phyloP scores from a whole-genome alignment of 257 asterid species.

The Capsicum pubescens region DNA sequence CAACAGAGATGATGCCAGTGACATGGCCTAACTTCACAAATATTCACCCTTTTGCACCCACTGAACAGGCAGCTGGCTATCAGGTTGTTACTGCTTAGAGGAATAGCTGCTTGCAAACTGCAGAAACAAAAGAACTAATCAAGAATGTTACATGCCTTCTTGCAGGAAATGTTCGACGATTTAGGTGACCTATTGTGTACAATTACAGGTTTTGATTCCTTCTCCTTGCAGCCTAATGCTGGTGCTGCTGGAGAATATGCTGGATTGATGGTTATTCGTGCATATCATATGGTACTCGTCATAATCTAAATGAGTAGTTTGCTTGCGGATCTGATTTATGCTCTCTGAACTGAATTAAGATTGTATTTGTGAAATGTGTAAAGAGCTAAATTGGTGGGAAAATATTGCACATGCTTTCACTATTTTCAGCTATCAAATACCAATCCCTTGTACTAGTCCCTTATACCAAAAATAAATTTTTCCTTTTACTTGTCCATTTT shows the following conservation, averaged over 20 bases:
- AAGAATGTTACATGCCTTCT: constrained; percentile 26
- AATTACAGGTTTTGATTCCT: constrained; percentile 94
- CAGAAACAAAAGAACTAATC: constrained; percentile 22
- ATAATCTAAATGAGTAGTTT: constrained; percentile 12
- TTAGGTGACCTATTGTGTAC: constrained; percentile 90
- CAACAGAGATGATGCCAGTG: constrained; percentile 98
- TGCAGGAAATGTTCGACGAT: constrained; percentile 95
- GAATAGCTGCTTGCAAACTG: constrained; percentile 7
- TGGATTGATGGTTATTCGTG: constrained; percentile 97
- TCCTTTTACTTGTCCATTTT: neutral
- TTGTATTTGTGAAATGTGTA: neutral
- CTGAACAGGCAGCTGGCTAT: constrained; percentile 84
- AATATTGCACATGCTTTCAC: constrained; percentile 3
- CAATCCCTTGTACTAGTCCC: neutral
- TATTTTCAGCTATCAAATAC: neutral
- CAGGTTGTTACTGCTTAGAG: constrained; percentile 55
- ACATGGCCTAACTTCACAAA: constrained; percentile 89
- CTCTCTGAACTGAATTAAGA: neutral
- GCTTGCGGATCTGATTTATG: neutral
- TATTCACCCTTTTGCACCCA: constrained; percentile 95
- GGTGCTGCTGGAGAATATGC: constrained; percentile 99
- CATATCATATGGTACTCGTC: constrained; percentile 79
- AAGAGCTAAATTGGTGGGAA: constrained; percentile 1
- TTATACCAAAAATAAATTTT: neutral
- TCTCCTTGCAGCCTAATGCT: constrained; percentile 98